Base-by-base conservation (phyloP, 805 yeast species). In the Jamesozyma jinghongensis region DNA sequence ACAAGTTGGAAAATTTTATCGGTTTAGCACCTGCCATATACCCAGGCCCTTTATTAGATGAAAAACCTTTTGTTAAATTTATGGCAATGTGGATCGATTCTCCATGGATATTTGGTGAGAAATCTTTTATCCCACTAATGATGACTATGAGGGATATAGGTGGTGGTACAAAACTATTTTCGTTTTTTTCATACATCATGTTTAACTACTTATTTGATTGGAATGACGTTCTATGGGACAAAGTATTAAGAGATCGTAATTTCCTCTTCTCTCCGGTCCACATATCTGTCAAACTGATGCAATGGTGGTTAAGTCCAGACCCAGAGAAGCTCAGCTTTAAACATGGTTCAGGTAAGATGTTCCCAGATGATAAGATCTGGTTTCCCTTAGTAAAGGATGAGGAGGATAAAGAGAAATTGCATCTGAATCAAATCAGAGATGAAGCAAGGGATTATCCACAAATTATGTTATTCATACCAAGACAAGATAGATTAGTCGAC, bases 1-100 rank as follows among this genome's bases (percentile, higher is more conserved):
- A 66, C 3, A 79, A 77, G 46, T 59, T 90, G 16, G 79, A 79
- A 40, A 70, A 74, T 40, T 85, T 85, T 53, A 68, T 85, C 22
- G 85, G 90, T 0, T 62, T 90, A 40, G 84, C 97, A 0, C 97
- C 98, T 0, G 97, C 97, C 0, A 79, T 87, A 2, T 92, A 76
- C 56, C 94, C 94, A 0, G 97, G 97, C 0, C 68, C 77, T 1
- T 62, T 87, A 34, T 66, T 90, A 22, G 74, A 82, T 49, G 74
- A 73, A 19, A 73, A 80, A 38, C 32, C 62, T 2, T 83, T 83
- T 56, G 76, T 84, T 19, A 69, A 67, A 48, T 75, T 81, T 47
- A 76, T 84, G 61, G 73, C 78, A n/a, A 54, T 53, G 34, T 63
- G 79, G 41, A 71, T 77, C 0, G 62, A 68, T 16, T 47, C 62